Base-by-base conservation (phyloP, 2,329 filamentous ascomycete genomes). In the Reticulascus tulasneorum region DNA sequence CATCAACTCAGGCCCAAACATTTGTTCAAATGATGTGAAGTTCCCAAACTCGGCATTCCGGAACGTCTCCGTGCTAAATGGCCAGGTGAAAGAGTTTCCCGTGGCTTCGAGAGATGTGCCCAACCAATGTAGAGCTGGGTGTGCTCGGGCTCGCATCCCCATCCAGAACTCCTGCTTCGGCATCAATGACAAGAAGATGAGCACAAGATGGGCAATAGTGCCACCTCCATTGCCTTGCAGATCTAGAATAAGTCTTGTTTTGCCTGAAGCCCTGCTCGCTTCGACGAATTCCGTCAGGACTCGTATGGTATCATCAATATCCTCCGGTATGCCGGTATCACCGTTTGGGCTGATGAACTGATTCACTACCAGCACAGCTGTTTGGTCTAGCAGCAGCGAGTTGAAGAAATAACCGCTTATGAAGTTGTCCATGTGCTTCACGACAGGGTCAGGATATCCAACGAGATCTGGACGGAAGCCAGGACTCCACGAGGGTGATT, bases 201-300 rank as follows among this genome's bases (percentile, higher is more conserved):
- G 18, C 23, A 44, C 18, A 9, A 34, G 37, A 18, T 37, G 44
- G 23, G 12, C 23, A 12, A 45, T 23, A 24, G 58, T 55, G 2
- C 82, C 82, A 24, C 82, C 82, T 2, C 63, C 63, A 46, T 86
- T 86, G 6, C 64, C 67, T 6, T 74, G 69, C 9, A 85, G 50
- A 45, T 86, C 82, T 40, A 86, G 72, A 21, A 86, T 65, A 6
- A 86, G 62, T 51, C 74, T 79, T 2, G 63, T 73, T 52, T 77
- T 79, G 3, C 66, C 63, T 3, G 61, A 59, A 3, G 52, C 44
- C 25, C 66, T 64, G 15, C 67, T 67, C 24, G 60, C 56, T 0
- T 62, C 57, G 17, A 81, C 60, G 45, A 80, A 72, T 7, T 39
- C 28, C 5, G n/a, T 19, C 7, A 20, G 15, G 11, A 42, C 35